Evolutionary conservation across 208 protist genomes (phyloP).

Genomic region (Acanthamoeba royreba): DNA sequence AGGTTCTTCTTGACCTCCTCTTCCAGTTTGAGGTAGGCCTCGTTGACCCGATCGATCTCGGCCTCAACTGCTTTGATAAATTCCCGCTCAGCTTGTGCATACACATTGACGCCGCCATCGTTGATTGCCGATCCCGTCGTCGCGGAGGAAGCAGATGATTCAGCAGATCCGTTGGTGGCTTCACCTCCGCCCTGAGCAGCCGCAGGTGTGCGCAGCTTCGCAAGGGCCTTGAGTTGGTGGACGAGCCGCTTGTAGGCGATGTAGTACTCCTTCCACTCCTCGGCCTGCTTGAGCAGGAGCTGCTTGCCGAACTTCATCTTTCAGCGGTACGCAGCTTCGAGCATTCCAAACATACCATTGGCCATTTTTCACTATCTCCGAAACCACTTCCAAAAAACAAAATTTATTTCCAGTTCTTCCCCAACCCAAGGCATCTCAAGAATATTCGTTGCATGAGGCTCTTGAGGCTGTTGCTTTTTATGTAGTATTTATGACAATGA

Average conservation of each 20-base stretch:
- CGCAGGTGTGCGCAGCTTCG: background rate
- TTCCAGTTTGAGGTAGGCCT: background rate
- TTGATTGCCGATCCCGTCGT: too few species aligned
- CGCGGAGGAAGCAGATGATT: too few species aligned
- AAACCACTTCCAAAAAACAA: too few species aligned
- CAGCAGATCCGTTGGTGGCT: too few species aligned
- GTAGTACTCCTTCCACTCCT: conserved; percentile 7
- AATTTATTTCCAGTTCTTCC: too few species aligned
- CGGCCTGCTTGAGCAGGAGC: background rate
- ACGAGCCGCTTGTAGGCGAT: conserved; percentile 18
- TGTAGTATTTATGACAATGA: too few species aligned
- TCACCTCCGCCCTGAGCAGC: too few species aligned
- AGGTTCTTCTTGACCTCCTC: background rate
- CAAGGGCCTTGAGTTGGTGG: background rate
- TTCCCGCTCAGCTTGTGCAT: background rate
- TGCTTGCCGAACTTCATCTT: conserved; percentile 46
- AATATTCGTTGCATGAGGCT: too few species aligned
- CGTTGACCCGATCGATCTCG: background rate
- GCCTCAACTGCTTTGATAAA: background rate
- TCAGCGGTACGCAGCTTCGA: background rate
- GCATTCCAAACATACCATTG: too few species aligned
- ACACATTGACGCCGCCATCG: background rate
- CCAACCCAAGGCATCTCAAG: too few species aligned
- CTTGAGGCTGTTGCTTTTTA: too few species aligned
- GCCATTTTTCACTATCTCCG: too few species aligned